These are phyloP conservation scores for Conticribra guillardii DNA, from an alignment of 108 stramenopile genomes.

Conservation along the genomic window DNA sequence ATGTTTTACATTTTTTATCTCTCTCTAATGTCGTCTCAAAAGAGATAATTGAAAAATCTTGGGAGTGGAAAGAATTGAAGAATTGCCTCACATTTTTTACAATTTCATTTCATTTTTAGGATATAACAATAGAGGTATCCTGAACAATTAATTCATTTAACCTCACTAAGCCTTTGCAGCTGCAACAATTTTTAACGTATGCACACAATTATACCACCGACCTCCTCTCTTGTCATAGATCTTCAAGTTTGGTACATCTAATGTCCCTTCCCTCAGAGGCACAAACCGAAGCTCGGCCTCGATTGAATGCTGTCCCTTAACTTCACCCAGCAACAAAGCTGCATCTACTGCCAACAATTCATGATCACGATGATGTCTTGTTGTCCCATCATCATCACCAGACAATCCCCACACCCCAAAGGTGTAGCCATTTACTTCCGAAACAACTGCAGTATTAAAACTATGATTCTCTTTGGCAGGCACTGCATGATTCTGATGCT, in stretches of 20 bases:
- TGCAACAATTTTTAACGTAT: conserved; percentile 74
- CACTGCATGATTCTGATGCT: background rate
- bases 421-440: conserved; percentile 74
- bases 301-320: conserved; percentile 77
- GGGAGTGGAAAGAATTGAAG: too few species aligned
- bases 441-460: conserved; percentile 74
- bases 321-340: conserved; percentile 71
- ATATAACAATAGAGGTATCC: too few species aligned
- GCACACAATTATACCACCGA: conserved; percentile 72
- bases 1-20: too few species aligned
- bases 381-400: conserved; percentile 73
- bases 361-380: conserved; percentile 67
- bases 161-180: conserved; percentile 30
- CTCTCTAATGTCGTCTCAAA: too few species aligned
- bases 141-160: too few species aligned
- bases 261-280: conserved; percentile 70
- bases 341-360: conserved; percentile 83
- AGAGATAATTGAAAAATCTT: too few species aligned
- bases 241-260: conserved; percentile 79
- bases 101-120: too few species aligned
- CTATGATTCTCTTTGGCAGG: conserved; percentile 33
- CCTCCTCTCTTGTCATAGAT: conserved; percentile 69
- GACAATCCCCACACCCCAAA: conserved; percentile 81
- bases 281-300: conserved; percentile 83
- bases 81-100: too few species aligned